Evolutionary conservation across 192 early-diverging fungal species (phyloP), one percentile per base, ranked within the genome.

Genomic region (Blastocladiella britannica): DNA sequence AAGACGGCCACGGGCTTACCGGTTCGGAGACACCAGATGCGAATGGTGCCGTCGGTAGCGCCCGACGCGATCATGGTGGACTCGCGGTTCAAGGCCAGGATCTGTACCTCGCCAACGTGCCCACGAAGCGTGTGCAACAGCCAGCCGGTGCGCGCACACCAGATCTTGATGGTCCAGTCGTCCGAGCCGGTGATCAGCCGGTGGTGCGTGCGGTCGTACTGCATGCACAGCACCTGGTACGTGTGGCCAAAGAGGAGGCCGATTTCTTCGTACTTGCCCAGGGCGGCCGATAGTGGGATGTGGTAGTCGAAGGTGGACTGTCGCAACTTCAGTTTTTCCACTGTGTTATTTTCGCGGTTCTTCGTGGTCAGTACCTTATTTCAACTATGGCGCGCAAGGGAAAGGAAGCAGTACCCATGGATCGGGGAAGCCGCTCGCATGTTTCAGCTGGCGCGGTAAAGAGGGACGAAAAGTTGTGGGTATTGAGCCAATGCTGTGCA

Each of bases 81-180:
- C 12, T 62, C 60, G 27, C 22, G 28, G 28, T 31, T 60, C 8
- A 62, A 47, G 27, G 60, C 60, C 26, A 62, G 27, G 29, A 30
- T 28, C 26, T 58, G 27, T n/a, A 62, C 55, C 5, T 51, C 60
- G 28, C 55, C 29, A 20, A 52, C 29, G 7, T 62, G 60, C 3
- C 60, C 60, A 20, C 60, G 54, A 7, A 62, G 23, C n/a, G 59
- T n/a, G 51, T 62, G 51, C 4, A 62, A 24, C 25, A 62, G 28
- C 60, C 60, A 62, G 22, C 60, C 60, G 24, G 60, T 31, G 22
- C 26, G 18, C 23, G 57, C 57, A 25, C 29, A 60, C 60, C 60
- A 62, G 23, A 62, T 59, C 52, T 62, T 62, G 28, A 62, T 54
- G 43, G 55, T 23, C n/a, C 53, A 56, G 51, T 62, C 60, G 51